Base-by-base conservation (phyloP, 352 stramenopile genomes). In the Globisporangium middletonii region DNA sequence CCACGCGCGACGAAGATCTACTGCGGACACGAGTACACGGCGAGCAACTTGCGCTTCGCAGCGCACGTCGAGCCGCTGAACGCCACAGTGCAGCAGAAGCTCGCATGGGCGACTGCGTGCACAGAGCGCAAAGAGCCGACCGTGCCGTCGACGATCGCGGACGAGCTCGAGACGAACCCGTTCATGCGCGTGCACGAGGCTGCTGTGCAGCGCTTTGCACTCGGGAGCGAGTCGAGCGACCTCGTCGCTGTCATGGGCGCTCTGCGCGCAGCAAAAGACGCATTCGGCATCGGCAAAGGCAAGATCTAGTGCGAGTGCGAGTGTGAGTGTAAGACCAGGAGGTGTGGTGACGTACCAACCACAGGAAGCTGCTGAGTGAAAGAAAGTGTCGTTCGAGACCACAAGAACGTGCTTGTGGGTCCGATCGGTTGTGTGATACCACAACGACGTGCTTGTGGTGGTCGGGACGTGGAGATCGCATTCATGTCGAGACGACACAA, bases 11-110 rank as follows among this genome's bases (percentile, higher is more conserved):
- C 89, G 5, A 81, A 83, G 43, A 78, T 97, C 55, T 97, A 86
- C 65, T 92, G 86, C 60, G 92, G 89, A 18, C 94, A 98, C 66
- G 94, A 98, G 75, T 98, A 98, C 67, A 97, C 92, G 13, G 57
- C 79, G 55, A 86, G 67, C 48, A 98, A 98, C 71, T 73, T 94
- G 13, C 77, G 73, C 27, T 98, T 97, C 52, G 92, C 94, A 7
- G 67, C 85, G 19, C 86, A 85, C 55, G 83, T 97, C 41, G 92
- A 98, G 64, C 91, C 92, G 7, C 61, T 82, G n/a, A 97, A 97
- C 70, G 60, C 63, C 3, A 64, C 64, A 0, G 65, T 95, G 27
- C 62, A 72, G 43, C 2, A 12, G 11, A 43, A 43, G 38, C 38
- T 93, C 30, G 43, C 38, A 42, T 85, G 77, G 83, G 75, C 83